phyloP scores from a whole-genome alignment of 148 eudicot genomes.

The Polygonum maritimum region DNA sequence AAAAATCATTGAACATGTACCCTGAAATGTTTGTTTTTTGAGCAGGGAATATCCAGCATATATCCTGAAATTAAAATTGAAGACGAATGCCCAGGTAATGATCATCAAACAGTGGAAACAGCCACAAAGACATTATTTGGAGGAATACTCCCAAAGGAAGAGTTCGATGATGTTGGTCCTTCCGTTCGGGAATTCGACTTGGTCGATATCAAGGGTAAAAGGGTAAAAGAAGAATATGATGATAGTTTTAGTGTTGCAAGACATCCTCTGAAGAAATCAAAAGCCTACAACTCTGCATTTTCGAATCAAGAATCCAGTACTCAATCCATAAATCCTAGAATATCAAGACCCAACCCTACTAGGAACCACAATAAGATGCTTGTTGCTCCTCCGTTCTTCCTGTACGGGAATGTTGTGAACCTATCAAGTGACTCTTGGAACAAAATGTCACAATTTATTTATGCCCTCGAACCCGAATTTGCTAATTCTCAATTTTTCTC shows the following conservation, averaged over 20 bases:
- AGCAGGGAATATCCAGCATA: conserved; percentile 26
- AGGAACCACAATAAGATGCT: conserved; percentile 40
- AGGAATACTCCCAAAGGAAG: conserved; percentile 60
- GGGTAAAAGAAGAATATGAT: conserved; percentile 25
- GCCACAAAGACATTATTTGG: conserved; percentile 22
- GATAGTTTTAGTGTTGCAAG: conserved; percentile 15
- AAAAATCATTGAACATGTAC: too few relatives aligned
- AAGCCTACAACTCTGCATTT: conserved; percentile 14
- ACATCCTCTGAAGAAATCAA: conserved; percentile 26
- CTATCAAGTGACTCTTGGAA: conserved; percentile 54
- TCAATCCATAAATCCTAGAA: conserved; percentile 20
- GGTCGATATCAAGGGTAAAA: conserved; percentile 36
- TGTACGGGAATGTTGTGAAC: conserved; percentile 66
- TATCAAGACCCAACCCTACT: conserved; percentile 26
- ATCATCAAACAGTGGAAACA: conserved; percentile 15
- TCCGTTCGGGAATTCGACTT: conserved; percentile 20
- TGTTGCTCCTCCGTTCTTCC: conserved; percentile 67
- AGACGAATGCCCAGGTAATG: conserved; percentile 23
- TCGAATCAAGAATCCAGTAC: conserved; percentile 16
- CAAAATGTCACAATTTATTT: conserved; percentile 70
- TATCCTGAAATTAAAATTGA: conserved; percentile 42
- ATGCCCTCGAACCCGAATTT: conserved; percentile 63
- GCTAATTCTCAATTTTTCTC: conserved; percentile 51
- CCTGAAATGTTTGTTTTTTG: conserved; percentile 8
- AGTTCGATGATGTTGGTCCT: conserved; percentile 27